These are phyloP conservation scores for Penicillium ochrochloron DNA, from an alignment of 495 filamentous ascomycete genomes.

Conservation along the genomic window DNA sequence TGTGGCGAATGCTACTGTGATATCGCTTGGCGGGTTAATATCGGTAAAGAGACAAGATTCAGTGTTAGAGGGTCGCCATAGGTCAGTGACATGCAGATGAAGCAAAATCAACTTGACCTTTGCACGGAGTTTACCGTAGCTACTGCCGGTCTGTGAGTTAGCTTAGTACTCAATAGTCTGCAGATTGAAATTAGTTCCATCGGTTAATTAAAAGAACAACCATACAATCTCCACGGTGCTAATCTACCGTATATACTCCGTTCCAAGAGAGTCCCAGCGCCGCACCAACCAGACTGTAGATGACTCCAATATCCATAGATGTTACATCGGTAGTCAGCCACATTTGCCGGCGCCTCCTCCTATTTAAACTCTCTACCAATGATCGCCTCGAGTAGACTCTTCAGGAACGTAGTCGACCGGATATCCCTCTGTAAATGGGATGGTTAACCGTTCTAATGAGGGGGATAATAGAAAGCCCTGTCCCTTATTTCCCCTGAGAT, in stretches of 20 bases:
- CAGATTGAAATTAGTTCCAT: background rate
- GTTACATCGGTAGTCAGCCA: conserved; percentile 15
- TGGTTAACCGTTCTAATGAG: background rate
- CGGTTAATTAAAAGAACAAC: background rate
- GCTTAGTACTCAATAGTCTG: background rate
- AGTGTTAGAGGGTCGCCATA: background rate
- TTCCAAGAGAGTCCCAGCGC: conserved; percentile 1
- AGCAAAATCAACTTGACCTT: background rate
- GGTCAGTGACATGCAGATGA: background rate
- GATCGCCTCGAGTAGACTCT: background rate
- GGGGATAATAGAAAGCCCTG: background rate
- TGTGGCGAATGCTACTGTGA: conserved; percentile 4
- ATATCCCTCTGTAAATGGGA: background rate
- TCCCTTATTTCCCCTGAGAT: background rate
- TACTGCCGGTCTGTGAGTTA: background rate
- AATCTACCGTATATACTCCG: conserved; percentile 2
- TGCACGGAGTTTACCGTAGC: background rate
- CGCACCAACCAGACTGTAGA: background rate
- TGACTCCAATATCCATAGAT: background rate
- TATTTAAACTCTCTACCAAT: background rate
- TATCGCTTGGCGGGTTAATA: background rate
- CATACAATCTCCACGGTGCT: background rate
- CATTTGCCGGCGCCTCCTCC: background rate
- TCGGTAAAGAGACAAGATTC: background rate
- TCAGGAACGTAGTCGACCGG: background rate